Base-by-base conservation (phyloP, 2,329 filamentous ascomycete species). In the Orbilia ellipsospora region DNA sequence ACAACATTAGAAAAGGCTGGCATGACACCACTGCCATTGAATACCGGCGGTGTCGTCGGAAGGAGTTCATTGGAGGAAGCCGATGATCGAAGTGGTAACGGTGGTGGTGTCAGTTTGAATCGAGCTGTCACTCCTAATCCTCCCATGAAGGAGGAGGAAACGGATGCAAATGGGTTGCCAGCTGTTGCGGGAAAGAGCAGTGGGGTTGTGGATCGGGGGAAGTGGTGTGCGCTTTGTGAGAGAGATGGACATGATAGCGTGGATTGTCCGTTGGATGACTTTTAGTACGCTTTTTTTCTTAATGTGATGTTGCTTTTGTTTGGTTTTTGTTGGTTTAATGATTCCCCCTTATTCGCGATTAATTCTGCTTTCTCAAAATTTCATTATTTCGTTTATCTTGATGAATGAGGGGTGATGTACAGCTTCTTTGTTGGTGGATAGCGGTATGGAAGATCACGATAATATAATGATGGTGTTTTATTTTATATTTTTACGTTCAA, bases 181-280 rank as follows among this genome's bases (percentile, higher is more conserved):
- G 90, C 92, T 1, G 87, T 92, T 23, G 90, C 92, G 3, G 92
- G 92, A 62, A 94, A 93, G 84, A 88, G 90, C 78, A 93, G 89
- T 66, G 91, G 91, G 0, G 84, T 92, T 55, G 86, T 94, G 78
- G 93, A 98, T 80, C 88, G 90, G 65, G 88, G 90, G 77, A 97
- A 97, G 84, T 99, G 95, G 95, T 99, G 95, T 83, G 95, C 95
- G 15, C 86, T 98, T 52, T 99, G 95, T 82, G 95, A 99, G 85
- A 89, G 92, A 77, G 95, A 99, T 80, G 95, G 95, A 13, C 95
- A 99, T 82, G 92, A 97, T 83, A 97, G 94, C 80, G 94, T 96
- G 76, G 93, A 96, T 82, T 97, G 94, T 83, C 93, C 94, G 12
- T 91, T 96, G 82, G 94, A 97, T 83, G 93, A 96, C 82, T 89